A percentile compares a stretch with the other conserved stretches of the same genome.
Evolutionary conservation across 192 early-diverging fungal genomes (phyloP).

Genomic region (Podila minutissima): DNA sequence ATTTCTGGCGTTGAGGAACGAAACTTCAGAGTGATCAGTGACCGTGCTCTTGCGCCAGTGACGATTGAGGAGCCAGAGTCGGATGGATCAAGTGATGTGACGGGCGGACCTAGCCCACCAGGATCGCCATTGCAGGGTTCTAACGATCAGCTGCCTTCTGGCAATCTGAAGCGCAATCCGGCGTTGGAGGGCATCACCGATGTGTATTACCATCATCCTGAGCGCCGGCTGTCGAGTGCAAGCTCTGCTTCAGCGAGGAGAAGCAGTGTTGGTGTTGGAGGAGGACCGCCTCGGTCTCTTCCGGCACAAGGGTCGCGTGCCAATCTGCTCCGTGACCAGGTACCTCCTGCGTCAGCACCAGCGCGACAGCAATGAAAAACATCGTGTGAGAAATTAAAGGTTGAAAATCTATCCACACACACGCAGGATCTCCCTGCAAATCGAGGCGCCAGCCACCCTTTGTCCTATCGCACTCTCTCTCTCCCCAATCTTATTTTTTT

Average conservation of each 20-base stretch:
- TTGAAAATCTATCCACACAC: neutral
- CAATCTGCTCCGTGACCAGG: constrained; percentile 10
- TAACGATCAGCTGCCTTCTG: neutral
- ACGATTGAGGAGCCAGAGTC: neutral
- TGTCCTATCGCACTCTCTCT: too few species aligned
- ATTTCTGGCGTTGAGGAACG: neutral
- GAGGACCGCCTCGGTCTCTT: constrained; percentile 15
- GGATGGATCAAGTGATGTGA: constrained; percentile 23
- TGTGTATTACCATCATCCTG: constrained; percentile 50
- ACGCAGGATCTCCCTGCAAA: too few species aligned
- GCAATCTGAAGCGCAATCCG: constrained; percentile 4
- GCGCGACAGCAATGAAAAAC: neutral
- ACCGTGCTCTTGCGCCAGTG: neutral
- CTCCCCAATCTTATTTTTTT: neutral
- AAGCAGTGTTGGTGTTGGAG: neutral
- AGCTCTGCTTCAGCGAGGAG: constrained; percentile 5
- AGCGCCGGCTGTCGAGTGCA: constrained; percentile 28
- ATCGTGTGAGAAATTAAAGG: neutral
- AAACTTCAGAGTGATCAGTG: neutral
- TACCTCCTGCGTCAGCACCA: neutral
- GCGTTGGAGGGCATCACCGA: constrained; percentile 40
- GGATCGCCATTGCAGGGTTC: constrained; percentile 2
- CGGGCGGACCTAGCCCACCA: constrained; percentile 16
- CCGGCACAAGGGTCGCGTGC: constrained; percentile 14
- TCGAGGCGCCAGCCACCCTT: too few species aligned